Evolutionary conservation across 2,329 filamentous ascomycete genomes (phyloP), one percentile per base, ranked within the genome.

Genomic region (Aspergillus oerlinghausenensis): DNA sequence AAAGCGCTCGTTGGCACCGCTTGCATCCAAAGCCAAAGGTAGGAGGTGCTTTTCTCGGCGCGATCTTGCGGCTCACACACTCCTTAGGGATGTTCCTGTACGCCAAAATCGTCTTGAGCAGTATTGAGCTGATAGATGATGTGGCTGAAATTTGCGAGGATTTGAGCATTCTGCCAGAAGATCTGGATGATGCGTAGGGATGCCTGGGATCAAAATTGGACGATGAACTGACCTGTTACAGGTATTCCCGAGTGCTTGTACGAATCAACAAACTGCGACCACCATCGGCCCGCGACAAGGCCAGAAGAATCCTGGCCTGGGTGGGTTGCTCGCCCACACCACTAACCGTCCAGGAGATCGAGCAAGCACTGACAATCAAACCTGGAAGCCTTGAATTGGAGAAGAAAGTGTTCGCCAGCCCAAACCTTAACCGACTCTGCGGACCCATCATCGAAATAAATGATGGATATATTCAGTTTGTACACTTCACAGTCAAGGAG

Each of bases 401-500:
- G 50, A 35, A 17, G 14, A 17, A 17, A 6, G 14, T 17, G 32
- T 29, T 23, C 8, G 8, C 28, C 14, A 43, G 17, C 7, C 42
- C 66, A 9, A 58, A 64, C 43, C 6, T 68, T 28, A 51, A 60
- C 35, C 29, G 51, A 21, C 40, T 70, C 7, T 72, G 69, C 52
- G 70, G 70, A 3, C 67, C 70, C 1, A 62, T 73, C 25, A 55
- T 73, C 3, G 70, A 73, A 55, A 42, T 68, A 21, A 57, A 64
- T 1, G 64, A 71, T 58, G 64, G 60, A 3, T 55, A 60, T 23
- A 55, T 69, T 10, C 68, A 70, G 3, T 69, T 73, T 52, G 68
- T 72, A 3, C 70, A 73, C 52, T 73, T 72, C 55, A 73, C 69
- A 3, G 70, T 64, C 17, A 66, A 71, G 51, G 63, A 72, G 81